Evolutionary conservation across 2,329 filamentous ascomycete species (phyloP).

Genomic region (Cryphonectria carpinicola): DNA sequence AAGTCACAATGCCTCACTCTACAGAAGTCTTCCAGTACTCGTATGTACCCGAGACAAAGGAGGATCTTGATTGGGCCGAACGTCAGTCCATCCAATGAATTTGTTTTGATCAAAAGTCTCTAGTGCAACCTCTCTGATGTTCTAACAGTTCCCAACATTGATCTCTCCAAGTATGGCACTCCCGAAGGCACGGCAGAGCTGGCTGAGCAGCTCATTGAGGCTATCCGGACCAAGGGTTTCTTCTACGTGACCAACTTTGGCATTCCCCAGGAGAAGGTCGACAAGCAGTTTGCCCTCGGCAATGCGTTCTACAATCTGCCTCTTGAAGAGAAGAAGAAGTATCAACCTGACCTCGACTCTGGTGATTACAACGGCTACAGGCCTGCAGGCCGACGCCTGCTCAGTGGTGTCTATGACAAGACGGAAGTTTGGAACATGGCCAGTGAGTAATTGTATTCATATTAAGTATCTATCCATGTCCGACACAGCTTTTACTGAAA

Average conservation of each 20-base stretch:
- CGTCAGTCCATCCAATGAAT: background rate
- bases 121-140: background rate
- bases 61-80: slow-evolving; percentile 17
- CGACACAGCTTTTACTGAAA: background rate
- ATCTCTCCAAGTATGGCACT: slow-evolving; percentile 56
- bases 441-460: slow-evolving; percentile 27
- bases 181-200: slow-evolving; percentile 59
- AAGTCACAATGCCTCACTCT: slow-evolving; percentile 13
- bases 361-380: slow-evolving; percentile 63
- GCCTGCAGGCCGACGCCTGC: slow-evolving; percentile 47
- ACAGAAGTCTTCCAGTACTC: slow-evolving; percentile 14
- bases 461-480: too few relatives aligned
- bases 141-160: slow-evolving; percentile 46
- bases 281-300: slow-evolving; percentile 64
- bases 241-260: slow-evolving; percentile 69
- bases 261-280: slow-evolving; percentile 61
- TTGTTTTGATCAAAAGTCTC: background rate
- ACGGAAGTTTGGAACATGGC: slow-evolving; percentile 47
- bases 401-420: slow-evolving; percentile 42
- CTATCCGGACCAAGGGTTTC: slow-evolving; percentile 56
- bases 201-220: slow-evolving; percentile 58
- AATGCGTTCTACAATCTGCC: slow-evolving; percentile 61
- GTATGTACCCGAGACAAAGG: slow-evolving; percentile 20
- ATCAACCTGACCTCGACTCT: slow-evolving; percentile 52
- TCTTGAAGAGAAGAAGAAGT: slow-evolving; percentile 62